Conservation (phyloP, 1,284 basidiomycete species). For the Prillingera fragicola region DNA sequence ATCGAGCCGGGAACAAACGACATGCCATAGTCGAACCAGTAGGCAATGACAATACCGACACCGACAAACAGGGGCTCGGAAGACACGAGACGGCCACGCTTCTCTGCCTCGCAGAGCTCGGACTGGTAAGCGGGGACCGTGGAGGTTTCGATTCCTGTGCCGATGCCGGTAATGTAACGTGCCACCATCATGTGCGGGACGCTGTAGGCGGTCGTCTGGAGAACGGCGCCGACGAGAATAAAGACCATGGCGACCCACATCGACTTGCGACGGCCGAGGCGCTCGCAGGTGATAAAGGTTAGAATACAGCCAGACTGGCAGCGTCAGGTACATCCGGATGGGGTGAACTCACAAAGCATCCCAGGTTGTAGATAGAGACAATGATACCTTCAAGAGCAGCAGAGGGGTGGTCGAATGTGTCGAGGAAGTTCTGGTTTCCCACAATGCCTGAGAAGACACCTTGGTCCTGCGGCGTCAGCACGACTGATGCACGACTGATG, state of each 20-base stretch:
- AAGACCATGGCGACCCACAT: conserved; percentile 14
- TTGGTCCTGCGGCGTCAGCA: conserved; percentile 3
- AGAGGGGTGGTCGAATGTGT: conserved; percentile 8
- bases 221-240: conserved; percentile 6
- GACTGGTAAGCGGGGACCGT: conserved; percentile 8
- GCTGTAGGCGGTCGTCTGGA: conserved; percentile 4
- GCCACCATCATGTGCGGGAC: conserved; percentile 7
- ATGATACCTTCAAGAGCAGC: conserved; percentile 11
- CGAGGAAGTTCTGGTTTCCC: conserved; percentile 11
- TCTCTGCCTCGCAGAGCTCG: conserved; percentile 7
- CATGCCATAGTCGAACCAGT: conserved; percentile 14
- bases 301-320: conserved; percentile 12
- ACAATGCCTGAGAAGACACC: conserved; percentile 10
- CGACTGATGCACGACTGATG: too few species aligned
- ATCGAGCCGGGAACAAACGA: conserved; percentile 1
- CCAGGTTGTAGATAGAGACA: conserved; percentile 15
- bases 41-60: conserved; percentile 8
- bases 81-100: conserved; percentile 5
- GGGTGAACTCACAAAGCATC: too few species aligned
- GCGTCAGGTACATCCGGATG: too few species aligned
- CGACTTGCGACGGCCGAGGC: conserved; percentile 7
- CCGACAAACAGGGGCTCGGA: conserved; percentile 8
- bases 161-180: conserved; percentile 5
- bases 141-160: conserved; percentile 5
- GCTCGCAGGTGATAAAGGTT: conserved; percentile 7